Evolutionary conservation across 805 yeast species (phyloP), one percentile per base, ranked within the genome.

Genomic region (Yamadazyma endophytica): DNA sequence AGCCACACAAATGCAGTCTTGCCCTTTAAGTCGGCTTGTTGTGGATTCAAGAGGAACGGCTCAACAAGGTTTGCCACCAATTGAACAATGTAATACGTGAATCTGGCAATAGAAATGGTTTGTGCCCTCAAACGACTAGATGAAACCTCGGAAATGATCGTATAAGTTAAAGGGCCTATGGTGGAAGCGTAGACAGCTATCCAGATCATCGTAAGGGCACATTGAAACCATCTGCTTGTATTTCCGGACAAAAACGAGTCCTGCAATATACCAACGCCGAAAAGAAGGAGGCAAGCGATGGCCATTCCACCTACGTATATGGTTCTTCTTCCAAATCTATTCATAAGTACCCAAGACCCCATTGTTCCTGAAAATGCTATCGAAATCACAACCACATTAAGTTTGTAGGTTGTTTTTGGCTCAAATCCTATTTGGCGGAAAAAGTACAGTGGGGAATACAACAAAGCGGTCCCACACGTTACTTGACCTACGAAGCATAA

Each of bases 361-460:
- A 59, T 26, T 24, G 70, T 58, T 24, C 77, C 75, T 11, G 59
- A 31, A 26, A 68, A 44, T 23, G 73, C 75, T 29, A 70, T 46
- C 17, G 50, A 55, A 38, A 66, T 68, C 35, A 60, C 66, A 23
- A 66, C 57, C 32, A 72, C 56, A 21, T 70, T 52, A 33, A 72
- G 60, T 19, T 64, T 62, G 52, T 69, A 73, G 1, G 77, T 55
- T 36, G 44, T 58, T 14, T 55, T 35, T 2, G 54, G 44, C n/a
- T 56, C 44, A 42, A 66, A 54, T 24, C 78, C 77, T 22, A 75
- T 75, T 40, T 68, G 70, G 31, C 47, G 49, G 42, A 62, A 70
- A 50, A 73, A 72, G 44, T 71, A 69, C 15, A 77, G 64, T 21
- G 75, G 56, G 44, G 63, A 70, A 21, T 66, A 67, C 47, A 64